Evolutionary conservation across 352 stramenopile species (phyloP).

Genomic region (Globisporangium emineosum): DNA sequence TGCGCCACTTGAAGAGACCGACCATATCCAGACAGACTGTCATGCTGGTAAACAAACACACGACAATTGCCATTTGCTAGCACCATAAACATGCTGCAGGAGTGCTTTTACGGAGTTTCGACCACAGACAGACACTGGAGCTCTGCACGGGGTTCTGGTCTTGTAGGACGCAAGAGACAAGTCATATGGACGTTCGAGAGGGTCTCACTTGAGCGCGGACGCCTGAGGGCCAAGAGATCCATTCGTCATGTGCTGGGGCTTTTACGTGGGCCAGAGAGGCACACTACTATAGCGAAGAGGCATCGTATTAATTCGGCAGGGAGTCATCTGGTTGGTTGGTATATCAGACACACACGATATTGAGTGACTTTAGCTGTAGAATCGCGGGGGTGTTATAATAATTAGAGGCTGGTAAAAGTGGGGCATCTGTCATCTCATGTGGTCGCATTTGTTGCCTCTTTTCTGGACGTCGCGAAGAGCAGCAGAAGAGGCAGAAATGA

Average conservation of each 20-base stretch:
- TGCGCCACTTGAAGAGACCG: background rate
- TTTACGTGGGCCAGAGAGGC: background rate
- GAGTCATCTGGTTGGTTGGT: background rate
- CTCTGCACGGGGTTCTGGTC: background rate
- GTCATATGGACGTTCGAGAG: background rate
- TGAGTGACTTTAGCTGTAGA: background rate
- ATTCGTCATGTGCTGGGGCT: background rate
- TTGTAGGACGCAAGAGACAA: background rate
- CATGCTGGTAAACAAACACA: background rate
- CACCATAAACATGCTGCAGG: background rate
- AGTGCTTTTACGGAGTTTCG: background rate
- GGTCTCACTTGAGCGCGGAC: background rate
- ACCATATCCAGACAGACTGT: background rate
- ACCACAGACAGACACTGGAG: background rate
- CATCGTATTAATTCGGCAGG: background rate
- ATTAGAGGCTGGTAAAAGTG: background rate
- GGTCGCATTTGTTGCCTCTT: background rate
- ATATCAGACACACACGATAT: background rate
- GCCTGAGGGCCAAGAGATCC: background rate
- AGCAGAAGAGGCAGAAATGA: background rate
- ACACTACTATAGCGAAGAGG: background rate
- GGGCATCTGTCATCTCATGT: background rate
- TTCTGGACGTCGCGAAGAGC: background rate
- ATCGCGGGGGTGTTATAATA: background rate
- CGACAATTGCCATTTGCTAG: background rate